phyloP scores from a whole-genome alignment of 176 grass and related monocot genomes.

The Elymus sibiricus region DNA sequence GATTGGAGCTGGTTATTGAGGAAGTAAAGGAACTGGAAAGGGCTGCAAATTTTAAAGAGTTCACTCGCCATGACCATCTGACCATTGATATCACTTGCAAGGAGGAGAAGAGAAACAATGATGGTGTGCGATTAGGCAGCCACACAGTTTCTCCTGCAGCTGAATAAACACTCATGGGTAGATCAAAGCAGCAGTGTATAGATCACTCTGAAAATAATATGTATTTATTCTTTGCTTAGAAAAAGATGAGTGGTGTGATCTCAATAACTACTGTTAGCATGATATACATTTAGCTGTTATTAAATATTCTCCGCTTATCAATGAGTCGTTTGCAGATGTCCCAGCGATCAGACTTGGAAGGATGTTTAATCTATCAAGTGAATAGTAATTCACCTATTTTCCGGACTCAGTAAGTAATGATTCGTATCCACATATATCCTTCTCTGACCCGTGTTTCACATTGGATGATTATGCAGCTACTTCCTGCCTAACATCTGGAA shows the following conservation, averaged over 20 bases:
- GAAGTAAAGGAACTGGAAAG: constrained; percentile 70
- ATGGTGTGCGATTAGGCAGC: constrained; percentile 22
- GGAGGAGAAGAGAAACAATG: constrained; percentile 35
- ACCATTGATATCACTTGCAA: constrained; percentile 43
- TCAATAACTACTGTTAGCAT: constrained; percentile 6
- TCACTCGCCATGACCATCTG: constrained; percentile 38
- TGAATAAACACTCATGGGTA: constrained; percentile 25
- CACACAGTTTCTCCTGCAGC: constrained; percentile 37
- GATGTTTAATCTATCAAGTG: not conserved
- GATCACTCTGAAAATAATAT: not conserved
- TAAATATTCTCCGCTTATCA: not conserved
- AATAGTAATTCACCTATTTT: constrained; percentile 3
- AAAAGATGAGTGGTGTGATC: not conserved
- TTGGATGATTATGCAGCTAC: constrained; percentile 4
- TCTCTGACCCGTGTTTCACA: not conserved
- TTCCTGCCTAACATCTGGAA: constrained; percentile 34
- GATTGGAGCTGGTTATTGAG: constrained; percentile 88
- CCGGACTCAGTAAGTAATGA: not conserved
- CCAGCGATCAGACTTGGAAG: not conserved
- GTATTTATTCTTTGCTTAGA: constrained; percentile 8
- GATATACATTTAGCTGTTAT: not conserved
- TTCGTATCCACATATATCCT: not conserved
- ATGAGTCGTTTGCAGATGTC: not conserved
- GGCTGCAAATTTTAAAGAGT: constrained; percentile 80
- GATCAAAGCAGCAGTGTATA: not conserved